Evolutionary conservation across 257 asterid species (phyloP).

Genomic region (Cordia subcordata): DNA sequence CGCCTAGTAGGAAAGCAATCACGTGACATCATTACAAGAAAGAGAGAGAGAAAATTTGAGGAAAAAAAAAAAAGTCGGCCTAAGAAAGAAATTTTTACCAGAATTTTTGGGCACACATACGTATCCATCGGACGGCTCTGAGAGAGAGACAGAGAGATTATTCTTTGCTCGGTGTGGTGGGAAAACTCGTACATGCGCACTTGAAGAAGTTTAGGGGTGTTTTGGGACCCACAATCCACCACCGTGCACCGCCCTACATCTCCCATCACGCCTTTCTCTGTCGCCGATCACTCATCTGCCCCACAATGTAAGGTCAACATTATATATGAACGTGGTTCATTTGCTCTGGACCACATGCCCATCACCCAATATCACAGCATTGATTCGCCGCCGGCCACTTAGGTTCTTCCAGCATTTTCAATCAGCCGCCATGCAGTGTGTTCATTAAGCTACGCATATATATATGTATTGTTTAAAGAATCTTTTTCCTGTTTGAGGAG

Average conservation of each 20-base stretch:
- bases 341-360: neutral
- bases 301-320: constrained; percentile 18
- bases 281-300: too few species aligned
- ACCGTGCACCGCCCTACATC: constrained; percentile 6
- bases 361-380: neutral
- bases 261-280: neutral
- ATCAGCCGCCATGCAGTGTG: constrained; percentile 18
- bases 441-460: too few species aligned
- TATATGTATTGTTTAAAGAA: too few species aligned
- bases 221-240: constrained; percentile 8
- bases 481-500: too few species aligned
- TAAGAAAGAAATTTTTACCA: neutral
- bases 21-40: constrained; percentile 9
- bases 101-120: neutral
- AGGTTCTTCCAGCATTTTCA: constrained; percentile 3
- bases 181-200: neutral
- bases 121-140: neutral
- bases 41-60: neutral
- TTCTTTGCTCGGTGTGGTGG: constrained; percentile 10
- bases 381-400: constrained; percentile 4
- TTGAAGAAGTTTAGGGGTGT: constrained; percentile 2
- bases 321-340: constrained; percentile 4
- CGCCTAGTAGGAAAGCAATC: constrained; percentile 4
- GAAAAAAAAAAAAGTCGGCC: too few species aligned
- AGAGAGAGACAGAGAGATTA: too few species aligned